These are phyloP conservation scores for Trichoderma sp. DNA, from an alignment of 2,329 filamentous ascomycete species.

Conservation along the genomic window DNA sequence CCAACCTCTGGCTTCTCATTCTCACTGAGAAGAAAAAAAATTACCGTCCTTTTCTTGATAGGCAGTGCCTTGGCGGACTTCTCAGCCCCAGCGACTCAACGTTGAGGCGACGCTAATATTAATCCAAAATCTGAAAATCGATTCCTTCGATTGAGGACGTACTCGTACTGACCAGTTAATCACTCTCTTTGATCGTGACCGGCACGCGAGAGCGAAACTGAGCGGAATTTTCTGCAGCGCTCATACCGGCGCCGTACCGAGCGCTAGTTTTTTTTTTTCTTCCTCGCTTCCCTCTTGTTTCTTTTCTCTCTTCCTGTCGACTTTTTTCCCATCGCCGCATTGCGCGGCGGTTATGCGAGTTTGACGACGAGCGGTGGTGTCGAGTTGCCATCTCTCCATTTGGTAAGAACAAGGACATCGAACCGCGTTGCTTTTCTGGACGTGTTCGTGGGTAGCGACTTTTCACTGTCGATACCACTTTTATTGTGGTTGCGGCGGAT, in stretches of 20 bases:
- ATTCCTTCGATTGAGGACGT: background rate
- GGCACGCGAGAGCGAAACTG: slow-evolving; percentile 2
- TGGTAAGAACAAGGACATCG: background rate
- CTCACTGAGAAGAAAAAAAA: background rate
- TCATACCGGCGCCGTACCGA: background rate
- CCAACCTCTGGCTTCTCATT: slow-evolving; percentile 11
- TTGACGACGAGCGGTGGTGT: slow-evolving; percentile 7
- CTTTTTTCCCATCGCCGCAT: background rate
- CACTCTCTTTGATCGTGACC: background rate
- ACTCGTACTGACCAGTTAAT: background rate
- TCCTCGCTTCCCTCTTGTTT: background rate
- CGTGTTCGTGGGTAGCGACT: background rate
- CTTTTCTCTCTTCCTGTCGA: background rate
- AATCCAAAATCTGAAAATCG: background rate
- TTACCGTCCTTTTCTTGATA: background rate
- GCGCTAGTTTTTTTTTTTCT: background rate
- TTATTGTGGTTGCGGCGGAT: background rate
- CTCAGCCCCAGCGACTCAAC: slow-evolving; percentile 5
- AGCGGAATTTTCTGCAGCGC: background rate
- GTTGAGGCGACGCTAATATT: slow-evolving; percentile 14
- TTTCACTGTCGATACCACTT: background rate
- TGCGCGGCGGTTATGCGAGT: slow-evolving; percentile 13
- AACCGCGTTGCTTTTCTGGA: background rate
- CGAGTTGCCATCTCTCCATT: background rate
- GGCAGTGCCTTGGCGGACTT: slow-evolving; percentile 14